Conservation (phyloP, 352 stramenopile species). For the Pythium aquatile region DNA sequence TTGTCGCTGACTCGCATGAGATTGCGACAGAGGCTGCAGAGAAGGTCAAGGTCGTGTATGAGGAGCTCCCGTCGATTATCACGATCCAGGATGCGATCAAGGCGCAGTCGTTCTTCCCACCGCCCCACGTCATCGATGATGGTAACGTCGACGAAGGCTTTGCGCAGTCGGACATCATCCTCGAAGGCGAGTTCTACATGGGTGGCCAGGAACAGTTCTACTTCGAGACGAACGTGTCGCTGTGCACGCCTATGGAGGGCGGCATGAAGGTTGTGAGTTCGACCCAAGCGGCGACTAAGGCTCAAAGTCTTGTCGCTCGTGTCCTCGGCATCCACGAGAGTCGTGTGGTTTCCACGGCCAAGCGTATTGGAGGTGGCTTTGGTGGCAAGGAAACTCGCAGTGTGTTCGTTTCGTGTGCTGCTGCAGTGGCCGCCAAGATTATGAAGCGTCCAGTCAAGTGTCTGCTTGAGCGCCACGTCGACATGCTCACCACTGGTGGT, state of each 20-base stretch:
- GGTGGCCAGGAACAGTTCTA: slow-evolving; percentile 97
- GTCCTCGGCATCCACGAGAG: slow-evolving; percentile 89
- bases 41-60: slow-evolving; percentile 89
- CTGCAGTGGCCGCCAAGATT: slow-evolving; percentile 88
- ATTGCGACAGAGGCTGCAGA: slow-evolving; percentile 72
- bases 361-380: slow-evolving; percentile 96
- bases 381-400: slow-evolving; percentile 95
- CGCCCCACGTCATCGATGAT: slow-evolving; percentile 78
- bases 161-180: slow-evolving; percentile 61
- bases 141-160: slow-evolving; percentile 81
- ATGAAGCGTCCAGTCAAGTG: slow-evolving; percentile 89
- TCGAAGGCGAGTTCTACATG: slow-evolving; percentile 88
- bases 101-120: slow-evolving; percentile 88
- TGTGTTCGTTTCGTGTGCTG: slow-evolving; percentile 89
- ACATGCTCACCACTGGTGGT: slow-evolving; percentile 94
- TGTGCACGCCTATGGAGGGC: slow-evolving; percentile 82
- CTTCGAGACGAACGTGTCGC: slow-evolving; percentile 89
- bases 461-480: slow-evolving; percentile 91
- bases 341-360: slow-evolving; percentile 91
- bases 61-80: slow-evolving; percentile 86
- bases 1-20: slow-evolving; percentile 83
- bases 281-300: slow-evolving; percentile 93
- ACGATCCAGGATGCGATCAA: slow-evolving; percentile 96
- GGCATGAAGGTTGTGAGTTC: slow-evolving; percentile 93
- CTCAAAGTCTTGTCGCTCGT: slow-evolving; percentile 87